Base-by-base conservation (phyloP, 768 basidiomycete species). In the Boletus patriciae region DNA sequence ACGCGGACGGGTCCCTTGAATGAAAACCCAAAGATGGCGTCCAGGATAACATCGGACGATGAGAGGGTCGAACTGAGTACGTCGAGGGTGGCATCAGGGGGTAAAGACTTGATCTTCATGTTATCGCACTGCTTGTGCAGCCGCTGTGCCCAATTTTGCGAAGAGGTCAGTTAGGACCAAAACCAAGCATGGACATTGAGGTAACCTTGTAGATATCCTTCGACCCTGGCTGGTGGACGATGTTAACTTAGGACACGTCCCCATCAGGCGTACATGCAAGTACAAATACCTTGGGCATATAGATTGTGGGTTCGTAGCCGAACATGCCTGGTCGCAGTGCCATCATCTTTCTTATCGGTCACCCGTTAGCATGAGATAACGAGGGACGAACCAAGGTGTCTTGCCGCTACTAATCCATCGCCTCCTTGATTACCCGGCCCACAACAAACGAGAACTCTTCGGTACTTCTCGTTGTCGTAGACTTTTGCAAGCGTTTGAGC, bases 351-450 rank as follows among this genome's bases (percentile, higher is more conserved):
- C 19, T 34, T 44, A 13, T 43, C 25, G 33, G 21, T 6, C 21
- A 21, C 37, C 12, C 3, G 9, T 25, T 25, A 25, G 27, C 27
- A 3, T 7, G 38, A 21, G 19, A 46, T 25, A 33, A 38, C n/a
- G 25, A 27, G 21, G 36, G 37, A 59, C 83, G 52, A 62, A 91
- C 92, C 85, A 9, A 99, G 82, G 74, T 99, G 97, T 43, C 96
- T 80, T 42, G 97, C 97, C 29, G 97, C 97, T 25, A 98, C 96
- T 0, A 99, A 77, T 4, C 97, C 97, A 73, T 99, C 97, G 13
- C 97, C 97, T 73, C 84, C 93, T 78, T 98, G 96, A 66, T 98
- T 98, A 41, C 97, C 97, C 8, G 97, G 95, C 18, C 97, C 97
- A 69, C 95, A 98, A 66, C 92, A 94, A 12, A 98, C 91, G n/a